phyloP scores from a whole-genome alignment of 225 moss, liverwort and hornwort species.

The Marchantia paleacea region DNA sequence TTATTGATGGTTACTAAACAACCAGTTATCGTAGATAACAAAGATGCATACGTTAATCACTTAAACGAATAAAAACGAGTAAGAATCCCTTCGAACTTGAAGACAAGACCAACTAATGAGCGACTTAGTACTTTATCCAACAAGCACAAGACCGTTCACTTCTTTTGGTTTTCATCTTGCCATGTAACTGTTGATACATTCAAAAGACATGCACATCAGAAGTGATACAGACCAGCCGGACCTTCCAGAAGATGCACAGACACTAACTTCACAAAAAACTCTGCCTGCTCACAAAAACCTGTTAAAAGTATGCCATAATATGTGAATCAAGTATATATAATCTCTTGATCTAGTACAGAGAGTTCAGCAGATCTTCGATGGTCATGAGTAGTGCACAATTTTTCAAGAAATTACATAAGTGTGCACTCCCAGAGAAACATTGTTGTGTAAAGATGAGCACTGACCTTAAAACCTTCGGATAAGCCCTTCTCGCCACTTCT shows the following conservation, averaged over 20 bases:
- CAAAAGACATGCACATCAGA: background rate
- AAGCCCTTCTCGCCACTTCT: background rate
- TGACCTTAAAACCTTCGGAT: background rate
- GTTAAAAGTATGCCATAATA: background rate
- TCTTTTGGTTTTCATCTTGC: no score
- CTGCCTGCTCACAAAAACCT: background rate
- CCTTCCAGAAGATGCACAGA: background rate
- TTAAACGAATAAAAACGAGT: no score
- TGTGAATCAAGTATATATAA: background rate
- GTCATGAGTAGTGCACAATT: background rate
- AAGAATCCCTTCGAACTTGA: no score
- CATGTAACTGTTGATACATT: no score
- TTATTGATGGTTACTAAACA: no score
- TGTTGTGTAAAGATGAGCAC: background rate
- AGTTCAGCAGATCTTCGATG: background rate
- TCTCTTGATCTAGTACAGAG: background rate
- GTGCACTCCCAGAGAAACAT: background rate
- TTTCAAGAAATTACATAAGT: background rate
- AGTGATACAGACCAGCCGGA: background rate
- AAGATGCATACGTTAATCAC: no score
- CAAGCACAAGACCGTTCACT: no score
- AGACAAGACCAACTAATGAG: no score
- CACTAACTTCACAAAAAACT: background rate
- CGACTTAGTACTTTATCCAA: no score
- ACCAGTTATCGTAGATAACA: no score